Base-by-base conservation (phyloP, 1,284 basidiomycete species). In the Rhodotorula sp. region DNA sequence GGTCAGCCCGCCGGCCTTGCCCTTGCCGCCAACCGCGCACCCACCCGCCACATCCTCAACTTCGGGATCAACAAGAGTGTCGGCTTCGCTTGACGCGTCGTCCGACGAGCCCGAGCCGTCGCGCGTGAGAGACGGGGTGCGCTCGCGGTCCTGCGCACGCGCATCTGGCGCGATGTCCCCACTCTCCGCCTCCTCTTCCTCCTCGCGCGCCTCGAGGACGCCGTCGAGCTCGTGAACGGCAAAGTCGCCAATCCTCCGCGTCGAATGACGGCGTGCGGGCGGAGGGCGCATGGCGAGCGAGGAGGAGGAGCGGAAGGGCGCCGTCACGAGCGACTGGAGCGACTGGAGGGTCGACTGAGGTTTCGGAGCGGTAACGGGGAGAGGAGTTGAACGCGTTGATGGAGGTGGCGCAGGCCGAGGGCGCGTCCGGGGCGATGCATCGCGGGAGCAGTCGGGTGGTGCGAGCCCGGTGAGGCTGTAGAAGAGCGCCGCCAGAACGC, bases 201-300 rank as follows among this genome's bases (percentile, higher is more conserved):
- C 61, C 37, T 63, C 51, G 29, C 21, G 39, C 1, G 36, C 39
- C 53, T 63, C 61, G 22, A 32, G 25, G 2, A 63, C 61, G 29
- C 61, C 61, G 61, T 63, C 61, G 41, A 63, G 61, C 41, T 54
- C 51, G 61, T 63, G 61, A 32, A 55, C 53, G 22, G 61, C 13
- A 25, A 34, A 63, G 7, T 39, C 22, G 39, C 53, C 51, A 13
- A 34, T 10, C 29, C 10, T 44, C 7, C 53, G 61, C 22, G 21
- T 22, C 39, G 39, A 44, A 5, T 32, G 29, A 32, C 50, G 61
- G 39, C 29, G 53, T 2, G 53, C 61, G 19, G 53, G 29, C 12
- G 61, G 51, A 7, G 36, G 51, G 6, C 53, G 39, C 7, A 4
- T 19, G 15, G 44, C 15, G 44, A 10, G 19, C 7, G 44, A 27